Percentiles rank a stretch among this genome's conserved stretches.
Evolutionary conservation across 768 basidiomycete genomes (phyloP).

Genomic region (Boletales sp.): DNA sequence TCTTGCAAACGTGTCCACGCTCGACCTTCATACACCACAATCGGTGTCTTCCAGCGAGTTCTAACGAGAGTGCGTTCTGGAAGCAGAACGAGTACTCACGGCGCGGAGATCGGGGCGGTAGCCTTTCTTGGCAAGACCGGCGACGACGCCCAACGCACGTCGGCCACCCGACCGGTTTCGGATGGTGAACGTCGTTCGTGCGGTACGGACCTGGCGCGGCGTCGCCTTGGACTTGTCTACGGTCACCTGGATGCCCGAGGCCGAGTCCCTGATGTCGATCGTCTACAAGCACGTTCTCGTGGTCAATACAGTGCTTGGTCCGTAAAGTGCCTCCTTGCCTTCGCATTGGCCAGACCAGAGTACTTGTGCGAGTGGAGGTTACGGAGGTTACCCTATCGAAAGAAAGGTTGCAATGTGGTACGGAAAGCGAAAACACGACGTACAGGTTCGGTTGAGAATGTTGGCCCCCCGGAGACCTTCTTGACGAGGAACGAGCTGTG

Average conservation of each 20-base stretch:
- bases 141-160: slow-evolving; percentile 63
- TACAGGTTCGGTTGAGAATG: slow-evolving; percentile 85
- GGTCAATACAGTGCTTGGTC: neutral
- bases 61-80: slow-evolving; percentile 80
- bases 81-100: slow-evolving; percentile 45
- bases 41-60: slow-evolving; percentile 75
- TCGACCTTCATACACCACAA: slow-evolving; percentile 72
- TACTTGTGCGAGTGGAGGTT: slow-evolving; percentile 91
- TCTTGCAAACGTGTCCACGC: slow-evolving; percentile 95
- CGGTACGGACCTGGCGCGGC: slow-evolving; percentile 46
- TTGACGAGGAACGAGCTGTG: slow-evolving; percentile 87
- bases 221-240: slow-evolving; percentile 64
- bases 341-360: slow-evolving; percentile 84
- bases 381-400: slow-evolving; percentile 71
- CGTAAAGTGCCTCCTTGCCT: slow-evolving; percentile 41
- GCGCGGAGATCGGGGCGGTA: slow-evolving; percentile 77
- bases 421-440: slow-evolving; percentile 25
- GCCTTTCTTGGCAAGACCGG: slow-evolving; percentile 56
- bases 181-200: slow-evolving; percentile 48
- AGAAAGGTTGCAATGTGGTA: slow-evolving; percentile 3
- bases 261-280: slow-evolving; percentile 57
- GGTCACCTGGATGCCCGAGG: slow-evolving; percentile 54
- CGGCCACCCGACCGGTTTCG: slow-evolving; percentile 70
- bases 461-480: slow-evolving; percentile 63
- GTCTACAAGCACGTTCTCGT: slow-evolving; percentile 41